Conservation (phyloP, 306 rosid genomes). For the Senna tora region DNA sequence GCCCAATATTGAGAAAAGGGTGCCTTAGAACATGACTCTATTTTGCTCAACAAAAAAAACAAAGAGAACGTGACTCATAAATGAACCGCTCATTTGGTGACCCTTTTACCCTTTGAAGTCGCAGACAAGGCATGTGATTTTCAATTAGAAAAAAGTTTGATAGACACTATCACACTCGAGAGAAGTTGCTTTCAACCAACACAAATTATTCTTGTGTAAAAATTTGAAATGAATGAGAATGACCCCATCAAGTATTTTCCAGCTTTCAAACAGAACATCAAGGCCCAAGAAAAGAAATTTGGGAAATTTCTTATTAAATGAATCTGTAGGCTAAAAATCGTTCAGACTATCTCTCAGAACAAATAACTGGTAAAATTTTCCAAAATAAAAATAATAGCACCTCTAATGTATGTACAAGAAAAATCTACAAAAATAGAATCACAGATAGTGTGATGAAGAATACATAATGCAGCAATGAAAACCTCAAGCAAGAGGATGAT, state of each 20-base stretch:
- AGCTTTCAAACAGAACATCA: not conserved
- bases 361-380: slow-evolving; percentile 2
- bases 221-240: not conserved
- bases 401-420: slow-evolving; percentile 38
- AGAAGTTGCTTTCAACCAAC: too few species aligned
- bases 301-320: slow-evolving; percentile 16
- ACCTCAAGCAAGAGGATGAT: slow-evolving; percentile 39
- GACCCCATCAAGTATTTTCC: not conserved
- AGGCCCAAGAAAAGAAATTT: not conserved
- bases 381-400: slow-evolving; percentile 16
- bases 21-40: too few species aligned
- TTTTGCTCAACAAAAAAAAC: too few species aligned
- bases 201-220: too few species aligned
- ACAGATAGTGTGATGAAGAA: slow-evolving; percentile 28
- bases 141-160: too few species aligned
- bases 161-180: too few species aligned
- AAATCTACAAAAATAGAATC: slow-evolving; percentile 47
- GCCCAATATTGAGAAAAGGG: too few species aligned
- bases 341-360: slow-evolving; percentile 12
- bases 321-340: slow-evolving; percentile 31
- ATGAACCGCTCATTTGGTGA: too few species aligned
- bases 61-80: too few species aligned
- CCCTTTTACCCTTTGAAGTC: too few species aligned
- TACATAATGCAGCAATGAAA: slow-evolving; percentile 37
- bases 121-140: too few species aligned